phyloP scores from a whole-genome alignment of 2,329 filamentous ascomycete species.

The Orbilia oligospora region DNA sequence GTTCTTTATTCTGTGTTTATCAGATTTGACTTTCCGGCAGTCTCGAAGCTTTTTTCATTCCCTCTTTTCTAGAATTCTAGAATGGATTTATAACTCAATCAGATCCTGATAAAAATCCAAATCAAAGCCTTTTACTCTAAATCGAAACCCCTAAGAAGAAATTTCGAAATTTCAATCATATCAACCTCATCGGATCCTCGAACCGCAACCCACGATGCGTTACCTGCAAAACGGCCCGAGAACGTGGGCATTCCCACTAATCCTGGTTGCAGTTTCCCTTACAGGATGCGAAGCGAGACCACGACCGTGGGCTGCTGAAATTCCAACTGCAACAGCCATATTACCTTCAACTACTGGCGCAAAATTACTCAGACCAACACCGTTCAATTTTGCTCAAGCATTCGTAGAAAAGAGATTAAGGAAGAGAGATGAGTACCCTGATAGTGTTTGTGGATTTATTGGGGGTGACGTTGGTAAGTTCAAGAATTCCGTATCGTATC shows the following conservation, averaged over 20 bases:
- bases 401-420: constrained; percentile 57
- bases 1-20: background rate
- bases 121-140: background rate
- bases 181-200: background rate
- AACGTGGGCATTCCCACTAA: constrained; percentile 37
- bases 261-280: constrained; percentile 44
- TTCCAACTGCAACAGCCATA: constrained; percentile 42
- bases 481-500: background rate
- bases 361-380: constrained; percentile 46
- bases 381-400: constrained; percentile 53
- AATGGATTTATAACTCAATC: constrained; percentile 37
- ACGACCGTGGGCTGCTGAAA: constrained; percentile 47
- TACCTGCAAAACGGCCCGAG: constrained; percentile 13
- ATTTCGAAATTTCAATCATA: background rate
- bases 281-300: constrained; percentile 56
- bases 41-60: constrained; percentile 2
- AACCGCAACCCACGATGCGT: constrained; percentile 17
- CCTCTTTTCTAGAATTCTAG: constrained; percentile 15
- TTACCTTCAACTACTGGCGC: constrained; percentile 1
- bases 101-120: constrained; percentile 12
- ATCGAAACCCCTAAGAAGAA: background rate
- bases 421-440: constrained; percentile 48
- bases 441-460: constrained; percentile 57
- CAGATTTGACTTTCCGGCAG: constrained; percentile 1
- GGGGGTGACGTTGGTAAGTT: constrained; percentile 55